These are phyloP conservation scores for Ceratocystis destructans DNA, from an alignment of 2,329 filamentous ascomycete species.

Conservation along the genomic window DNA sequence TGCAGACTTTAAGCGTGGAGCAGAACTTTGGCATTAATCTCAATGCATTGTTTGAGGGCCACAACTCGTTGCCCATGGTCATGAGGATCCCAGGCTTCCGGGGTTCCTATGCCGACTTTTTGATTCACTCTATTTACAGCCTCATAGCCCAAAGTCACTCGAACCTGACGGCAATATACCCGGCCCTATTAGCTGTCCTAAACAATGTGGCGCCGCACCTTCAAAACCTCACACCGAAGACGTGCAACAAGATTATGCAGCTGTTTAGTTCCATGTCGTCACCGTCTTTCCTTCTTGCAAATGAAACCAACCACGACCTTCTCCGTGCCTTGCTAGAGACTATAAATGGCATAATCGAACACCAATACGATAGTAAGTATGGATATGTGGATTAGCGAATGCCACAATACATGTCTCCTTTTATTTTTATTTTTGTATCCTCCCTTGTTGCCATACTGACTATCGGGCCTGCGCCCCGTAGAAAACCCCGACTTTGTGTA, in stretches of 20 bases:
- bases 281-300: constrained; percentile 79
- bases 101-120: constrained; percentile 84
- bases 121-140: constrained; percentile 88
- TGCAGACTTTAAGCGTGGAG: constrained; percentile 91
- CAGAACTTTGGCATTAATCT: constrained; percentile 78
- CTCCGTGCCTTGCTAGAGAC: constrained; percentile 74
- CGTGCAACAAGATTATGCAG: constrained; percentile 72
- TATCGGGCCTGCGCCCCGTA: constrained; percentile 24
- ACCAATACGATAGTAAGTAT: constrained; percentile 61
- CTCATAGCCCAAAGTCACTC: constrained; percentile 86
- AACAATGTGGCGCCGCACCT: constrained; percentile 85
- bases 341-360: constrained; percentile 78
- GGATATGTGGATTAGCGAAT: background rate
- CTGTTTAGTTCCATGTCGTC: constrained; percentile 86
- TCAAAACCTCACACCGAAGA: constrained; percentile 57
- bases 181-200: constrained; percentile 78
- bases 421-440: background rate
- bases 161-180: constrained; percentile 80
- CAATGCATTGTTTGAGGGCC: constrained; percentile 76
- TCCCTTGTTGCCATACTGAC: constrained; percentile 4
- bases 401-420: background rate
- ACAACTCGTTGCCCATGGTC: constrained; percentile 69
- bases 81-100: constrained; percentile 75
- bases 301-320: constrained; percentile 76
- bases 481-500: constrained; percentile 74